Base-by-base conservation (phyloP, 106 monocot species). In the Apostasia shenzhenica region DNA sequence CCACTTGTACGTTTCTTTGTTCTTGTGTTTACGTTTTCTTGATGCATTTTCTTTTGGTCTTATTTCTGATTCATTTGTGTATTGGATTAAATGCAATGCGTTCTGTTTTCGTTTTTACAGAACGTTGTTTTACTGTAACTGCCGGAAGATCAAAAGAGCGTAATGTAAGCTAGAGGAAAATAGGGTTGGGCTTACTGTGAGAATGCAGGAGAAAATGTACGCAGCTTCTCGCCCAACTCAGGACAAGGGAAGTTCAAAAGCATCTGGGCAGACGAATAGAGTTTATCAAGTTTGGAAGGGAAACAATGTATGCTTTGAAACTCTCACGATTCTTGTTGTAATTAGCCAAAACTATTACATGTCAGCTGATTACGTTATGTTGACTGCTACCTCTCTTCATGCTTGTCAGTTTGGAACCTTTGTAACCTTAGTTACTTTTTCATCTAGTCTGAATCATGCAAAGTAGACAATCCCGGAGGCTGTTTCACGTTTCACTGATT, bases 281-380 rank as follows among this genome's bases (percentile, higher is more conserved):
- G 65, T 65, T 12, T 65, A 65, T 65, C 65, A 65, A 49, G 65
- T 65, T 14, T 65, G 65, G 65, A 47, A 65, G 65, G 65, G 65
- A 44, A 65, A 12, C 65, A 65, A 65, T 65, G 65, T 65, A 65
- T 65, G 65, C 37, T 65, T 65, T 48, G 26, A 26, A 26, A 26
- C 26, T 26, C 26, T 26, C 26, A 26, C 26, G 26, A 26, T 26
- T 26, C 26, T 26, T 26, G 26, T 26, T 26, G 26, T 26, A 26
- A 26, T 26, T 26, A 26, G 26, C 26, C 26, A 26, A 26, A 26
- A 26, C 0, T 26, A 26, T 26, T 26, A 26, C 26, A 26, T 26
- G 26, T 26, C 26, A 26, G 26, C 26, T 26, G 26, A 26, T 26
- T 26, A 26, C 26, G 26, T 26, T 26, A 26, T 26, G 45, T 62